Percentiles rank a stretch among this genome's conserved stretches.
Conservation (phyloP, 306 rosid species). For the Sindora glabra region DNA sequence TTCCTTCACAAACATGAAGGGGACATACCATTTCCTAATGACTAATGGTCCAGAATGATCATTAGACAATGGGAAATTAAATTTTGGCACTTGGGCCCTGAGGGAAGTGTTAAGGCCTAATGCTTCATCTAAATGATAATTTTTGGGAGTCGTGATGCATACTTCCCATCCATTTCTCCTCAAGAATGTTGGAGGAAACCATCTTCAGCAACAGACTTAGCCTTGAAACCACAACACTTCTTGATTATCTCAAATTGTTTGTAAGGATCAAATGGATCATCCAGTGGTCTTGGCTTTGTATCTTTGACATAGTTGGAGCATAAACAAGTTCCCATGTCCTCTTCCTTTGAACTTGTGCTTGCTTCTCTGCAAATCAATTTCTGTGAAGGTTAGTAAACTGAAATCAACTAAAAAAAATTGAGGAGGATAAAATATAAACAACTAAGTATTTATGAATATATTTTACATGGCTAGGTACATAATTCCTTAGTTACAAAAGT, state of each 20-base stretch:
- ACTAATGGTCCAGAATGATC: slow-evolving; percentile 9
- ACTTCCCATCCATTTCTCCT: slow-evolving; percentile 25
- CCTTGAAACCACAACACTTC: slow-evolving; percentile 16
- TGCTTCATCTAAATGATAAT: slow-evolving; percentile 29
- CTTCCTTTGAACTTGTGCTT: too few relatives aligned
- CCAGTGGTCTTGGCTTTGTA: too few relatives aligned
- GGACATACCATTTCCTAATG: slow-evolving; percentile 40
- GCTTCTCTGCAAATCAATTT: too few relatives aligned
- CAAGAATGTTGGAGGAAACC: slow-evolving; percentile 28
- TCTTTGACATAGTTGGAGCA: too few relatives aligned
- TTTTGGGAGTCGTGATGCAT: not conserved
- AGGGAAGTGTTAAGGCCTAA: slow-evolving; percentile 24
- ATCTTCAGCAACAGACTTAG: slow-evolving; percentile 16
- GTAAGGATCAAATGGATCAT: too few relatives aligned
- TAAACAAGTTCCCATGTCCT: too few relatives aligned
- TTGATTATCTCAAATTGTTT: too few relatives aligned
- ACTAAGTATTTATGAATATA: too few relatives aligned
- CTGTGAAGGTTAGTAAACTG: too few relatives aligned
- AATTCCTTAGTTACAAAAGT: too few relatives aligned
- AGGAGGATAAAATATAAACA: too few relatives aligned
- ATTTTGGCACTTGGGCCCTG: slow-evolving; percentile 20
- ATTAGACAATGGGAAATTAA: slow-evolving; percentile 4
- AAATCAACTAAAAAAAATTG: not conserved
- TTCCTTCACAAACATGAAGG: slow-evolving; percentile 36
- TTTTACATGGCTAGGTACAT: too few relatives aligned